Conservation (phyloP, 2,329 filamentous ascomycete genomes). For the Trichoderma harzianum region DNA sequence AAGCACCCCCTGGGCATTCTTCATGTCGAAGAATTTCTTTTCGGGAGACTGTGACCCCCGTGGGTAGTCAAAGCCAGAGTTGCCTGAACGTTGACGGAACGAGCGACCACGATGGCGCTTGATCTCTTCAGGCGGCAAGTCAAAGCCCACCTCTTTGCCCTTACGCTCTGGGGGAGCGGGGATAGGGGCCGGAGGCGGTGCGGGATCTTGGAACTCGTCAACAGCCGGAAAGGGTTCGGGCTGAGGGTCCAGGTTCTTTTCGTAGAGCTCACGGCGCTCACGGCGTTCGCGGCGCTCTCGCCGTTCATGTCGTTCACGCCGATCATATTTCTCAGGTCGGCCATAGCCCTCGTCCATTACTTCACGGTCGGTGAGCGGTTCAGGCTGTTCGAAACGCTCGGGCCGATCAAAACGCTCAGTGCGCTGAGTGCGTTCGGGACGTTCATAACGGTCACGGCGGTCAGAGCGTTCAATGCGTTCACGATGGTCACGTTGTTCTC, state of each 20-base stretch:
- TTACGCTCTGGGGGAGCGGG: slow-evolving; percentile 24
- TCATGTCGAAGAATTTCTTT: slow-evolving; percentile 44
- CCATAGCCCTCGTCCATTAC: background rate
- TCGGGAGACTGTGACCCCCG: slow-evolving; percentile 29
- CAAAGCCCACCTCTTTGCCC: slow-evolving; percentile 35
- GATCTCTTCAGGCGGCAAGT: slow-evolving; percentile 19
- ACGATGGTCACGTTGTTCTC: background rate
- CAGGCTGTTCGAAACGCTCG: slow-evolving; percentile 19
- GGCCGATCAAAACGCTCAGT: slow-evolving; percentile 4
- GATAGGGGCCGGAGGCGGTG: background rate
- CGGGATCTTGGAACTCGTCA: background rate
- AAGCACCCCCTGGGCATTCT: slow-evolving; percentile 36
- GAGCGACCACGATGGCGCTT: slow-evolving; percentile 35
- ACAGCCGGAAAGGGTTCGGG: background rate
- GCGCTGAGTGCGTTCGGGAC: slow-evolving; percentile 19
- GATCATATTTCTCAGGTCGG: slow-evolving; percentile 7
- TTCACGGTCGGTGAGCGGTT: background rate
- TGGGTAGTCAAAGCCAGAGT: slow-evolving; percentile 35
- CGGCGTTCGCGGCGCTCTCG: slow-evolving; percentile 8
- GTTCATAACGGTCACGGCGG: slow-evolving; percentile 17
- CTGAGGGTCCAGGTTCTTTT: background rate
- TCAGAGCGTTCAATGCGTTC: slow-evolving; percentile 20
- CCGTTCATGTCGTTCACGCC: slow-evolving; percentile 15
- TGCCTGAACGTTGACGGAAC: slow-evolving; percentile 40
- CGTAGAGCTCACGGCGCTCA: slow-evolving; percentile 17